These are phyloP conservation scores for Aspergillus jensenii DNA, from an alignment of 2,329 filamentous ascomycete species.

Conservation along the genomic window DNA sequence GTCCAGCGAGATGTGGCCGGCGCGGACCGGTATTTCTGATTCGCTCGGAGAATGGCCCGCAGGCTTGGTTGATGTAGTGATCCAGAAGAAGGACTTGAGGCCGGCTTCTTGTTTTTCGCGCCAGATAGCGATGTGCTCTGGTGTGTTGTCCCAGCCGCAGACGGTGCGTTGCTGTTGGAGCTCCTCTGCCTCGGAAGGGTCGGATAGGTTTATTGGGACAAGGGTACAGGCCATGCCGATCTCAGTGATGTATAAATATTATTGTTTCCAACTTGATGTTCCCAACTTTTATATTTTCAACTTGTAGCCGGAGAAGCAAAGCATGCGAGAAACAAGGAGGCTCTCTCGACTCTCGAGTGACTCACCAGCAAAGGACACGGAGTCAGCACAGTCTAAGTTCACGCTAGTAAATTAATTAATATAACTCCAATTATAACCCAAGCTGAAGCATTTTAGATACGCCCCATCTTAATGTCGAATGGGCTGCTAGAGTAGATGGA, in stretches of 20 bases:
- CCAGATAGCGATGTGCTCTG: constrained; percentile 11
- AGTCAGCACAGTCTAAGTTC: too few species aligned
- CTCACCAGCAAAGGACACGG: too few species aligned
- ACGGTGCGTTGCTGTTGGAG: constrained; percentile 15
- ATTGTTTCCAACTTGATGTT: too few species aligned
- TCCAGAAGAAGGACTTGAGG: constrained; percentile 22
- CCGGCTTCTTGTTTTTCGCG: constrained; percentile 9
- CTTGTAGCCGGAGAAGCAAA: too few species aligned
- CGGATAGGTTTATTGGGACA: constrained; percentile 17
- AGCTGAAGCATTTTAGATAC: too few species aligned
- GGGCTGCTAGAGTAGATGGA: too few species aligned
- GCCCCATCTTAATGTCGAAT: too few species aligned
- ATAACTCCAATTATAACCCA: too few species aligned
- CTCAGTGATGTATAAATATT: background rate
- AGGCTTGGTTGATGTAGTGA: constrained; percentile 2
- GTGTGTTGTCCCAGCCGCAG: constrained; percentile 19
- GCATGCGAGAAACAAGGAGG: too few species aligned
- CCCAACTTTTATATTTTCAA: accelerated
- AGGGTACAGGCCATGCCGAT: constrained; percentile 10
- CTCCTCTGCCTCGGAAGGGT: constrained; percentile 11
- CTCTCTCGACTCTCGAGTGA: too few species aligned
- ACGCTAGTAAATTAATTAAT: too few species aligned
- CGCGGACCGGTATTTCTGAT: constrained; percentile 7
- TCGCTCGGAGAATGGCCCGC: background rate
- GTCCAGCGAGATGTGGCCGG: constrained; percentile 31